phyloP scores from a whole-genome alignment of 1,284 basidiomycete species.

The Ceratobasidium sp. region DNA sequence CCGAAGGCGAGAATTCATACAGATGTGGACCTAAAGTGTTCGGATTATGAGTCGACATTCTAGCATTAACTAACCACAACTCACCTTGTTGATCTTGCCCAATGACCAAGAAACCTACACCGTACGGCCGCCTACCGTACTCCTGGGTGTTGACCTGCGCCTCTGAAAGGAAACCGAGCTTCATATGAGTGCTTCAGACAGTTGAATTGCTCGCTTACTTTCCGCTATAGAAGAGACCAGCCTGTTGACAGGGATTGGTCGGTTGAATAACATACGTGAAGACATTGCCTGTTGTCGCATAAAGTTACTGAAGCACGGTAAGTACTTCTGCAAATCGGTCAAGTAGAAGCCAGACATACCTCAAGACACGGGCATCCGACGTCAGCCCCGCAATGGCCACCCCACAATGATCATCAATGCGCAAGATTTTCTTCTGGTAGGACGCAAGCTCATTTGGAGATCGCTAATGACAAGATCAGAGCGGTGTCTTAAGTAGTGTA shows the following conservation, averaged over 20 bases:
- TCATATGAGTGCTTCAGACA: conserved; percentile 40
- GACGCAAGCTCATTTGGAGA: conserved; percentile 98
- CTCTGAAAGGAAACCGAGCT: conserved; percentile 67
- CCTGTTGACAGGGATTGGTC: conserved; percentile 93
- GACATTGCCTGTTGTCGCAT: conserved; percentile 99
- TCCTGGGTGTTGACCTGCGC: conserved; percentile 99
- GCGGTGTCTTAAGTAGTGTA: conserved; percentile 3
- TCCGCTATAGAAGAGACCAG: conserved; percentile 95
- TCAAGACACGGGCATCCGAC: conserved; percentile 96
- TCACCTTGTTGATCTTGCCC: conserved; percentile 80
- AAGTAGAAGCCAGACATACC: conserved; percentile 65
- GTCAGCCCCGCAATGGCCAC: conserved; percentile 99
- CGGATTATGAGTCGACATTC: background rate
- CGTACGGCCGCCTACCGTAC: conserved; percentile 97
- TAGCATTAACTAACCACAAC: background rate
- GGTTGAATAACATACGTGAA: conserved; percentile 94
- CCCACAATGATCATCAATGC: conserved; percentile 99
- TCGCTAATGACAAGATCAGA: conserved; percentile 67
- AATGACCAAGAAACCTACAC: conserved; percentile 98
- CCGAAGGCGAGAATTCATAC: conserved; percentile 98
- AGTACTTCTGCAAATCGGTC: conserved; percentile 9
- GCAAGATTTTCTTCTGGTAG: conserved; percentile 99
- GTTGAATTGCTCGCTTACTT: conserved; percentile 68
- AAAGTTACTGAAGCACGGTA: conserved; percentile 79
- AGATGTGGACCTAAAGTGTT: conserved; percentile 89